phyloP scores from a whole-genome alignment of 805 yeast species.

The Kluyveromyces starmeri region DNA sequence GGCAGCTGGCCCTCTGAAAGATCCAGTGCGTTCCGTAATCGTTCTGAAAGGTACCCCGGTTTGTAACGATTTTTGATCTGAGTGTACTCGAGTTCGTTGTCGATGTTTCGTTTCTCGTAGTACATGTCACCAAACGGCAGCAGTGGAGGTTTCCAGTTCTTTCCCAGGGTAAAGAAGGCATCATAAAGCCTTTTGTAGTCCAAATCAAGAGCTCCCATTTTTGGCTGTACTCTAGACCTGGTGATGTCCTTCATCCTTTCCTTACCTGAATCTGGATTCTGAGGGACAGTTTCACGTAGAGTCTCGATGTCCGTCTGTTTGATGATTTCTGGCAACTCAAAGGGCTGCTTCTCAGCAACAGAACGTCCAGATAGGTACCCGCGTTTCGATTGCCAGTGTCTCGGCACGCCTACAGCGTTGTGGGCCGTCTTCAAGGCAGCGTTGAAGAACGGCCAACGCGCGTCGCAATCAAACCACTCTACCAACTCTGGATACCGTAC shows the following conservation, averaged over 20 bases:
- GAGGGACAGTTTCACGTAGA: constrained; percentile 55
- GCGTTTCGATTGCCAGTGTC: constrained; percentile 73
- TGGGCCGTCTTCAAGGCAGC: constrained; percentile 55
- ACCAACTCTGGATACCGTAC: constrained; percentile 61
- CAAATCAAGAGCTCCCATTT: constrained; percentile 75
- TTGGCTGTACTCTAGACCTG: constrained; percentile 82
- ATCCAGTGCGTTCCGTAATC: constrained; percentile 61
- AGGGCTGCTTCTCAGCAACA: constrained; percentile 61
- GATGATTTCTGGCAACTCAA: constrained; percentile 70
- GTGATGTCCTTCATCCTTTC: constrained; percentile 56
- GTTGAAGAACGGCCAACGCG: constrained; percentile 63
- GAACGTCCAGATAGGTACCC: constrained; percentile 63
- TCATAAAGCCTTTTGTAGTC: constrained; percentile 76
- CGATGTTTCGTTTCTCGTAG: constrained; percentile 64
- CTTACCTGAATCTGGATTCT: constrained; percentile 30
- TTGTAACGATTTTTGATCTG: constrained; percentile 31
- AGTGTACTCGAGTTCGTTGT: constrained; percentile 33
- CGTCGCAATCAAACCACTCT: constrained; percentile 83
- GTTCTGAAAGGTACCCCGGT: constrained; percentile 64
- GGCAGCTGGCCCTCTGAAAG: constrained; percentile 50
- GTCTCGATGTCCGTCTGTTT: constrained; percentile 77
- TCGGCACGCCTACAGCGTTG: constrained; percentile 69
- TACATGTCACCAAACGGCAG: constrained; percentile 67
- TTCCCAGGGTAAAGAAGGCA: constrained; percentile 78
- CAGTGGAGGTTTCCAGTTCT: constrained; percentile 52